These are phyloP conservation scores for Aquilaria malaccensis DNA, from an alignment of 345 rosid species.

Conservation along the genomic window DNA sequence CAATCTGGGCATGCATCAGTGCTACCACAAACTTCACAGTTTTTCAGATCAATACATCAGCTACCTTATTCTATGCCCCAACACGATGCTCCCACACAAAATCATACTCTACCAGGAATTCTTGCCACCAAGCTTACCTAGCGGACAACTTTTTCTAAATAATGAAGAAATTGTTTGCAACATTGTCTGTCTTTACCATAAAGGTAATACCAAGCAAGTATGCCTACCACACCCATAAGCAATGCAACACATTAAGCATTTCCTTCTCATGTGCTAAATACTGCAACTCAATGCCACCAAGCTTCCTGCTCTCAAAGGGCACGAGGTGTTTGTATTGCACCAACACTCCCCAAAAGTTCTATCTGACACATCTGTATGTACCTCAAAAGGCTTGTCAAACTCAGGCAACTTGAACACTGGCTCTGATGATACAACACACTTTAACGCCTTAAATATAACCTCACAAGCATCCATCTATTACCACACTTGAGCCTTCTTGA, in stretches of 20 bases:
- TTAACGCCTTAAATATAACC: too few species aligned
- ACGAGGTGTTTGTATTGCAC: background rate
- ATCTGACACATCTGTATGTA: background rate
- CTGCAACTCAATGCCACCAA: background rate
- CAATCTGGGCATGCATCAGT: background rate
- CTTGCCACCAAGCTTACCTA: too few species aligned
- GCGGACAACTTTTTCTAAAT: too few species aligned
- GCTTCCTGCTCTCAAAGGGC: background rate
- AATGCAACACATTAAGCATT: background rate
- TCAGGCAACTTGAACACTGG: too few species aligned
- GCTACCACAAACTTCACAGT: too few species aligned
- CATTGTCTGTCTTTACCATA: too few species aligned
- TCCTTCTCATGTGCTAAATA: background rate
- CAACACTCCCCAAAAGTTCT: background rate
- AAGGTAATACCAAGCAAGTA: too few species aligned
- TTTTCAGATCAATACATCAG: background rate
- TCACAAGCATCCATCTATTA: too few species aligned
- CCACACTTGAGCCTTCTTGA: too few species aligned
- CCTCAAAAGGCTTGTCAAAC: background rate
- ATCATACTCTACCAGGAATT: too few species aligned
- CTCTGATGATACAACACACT: too few species aligned
- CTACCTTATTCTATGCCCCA: background rate
- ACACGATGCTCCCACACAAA: background rate
- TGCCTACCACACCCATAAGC: background rate
- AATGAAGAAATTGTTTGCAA: too few species aligned